Evolutionary conservation across 2,329 filamentous ascomycete genomes (phyloP), one percentile per base, ranked within the genome.

Genomic region (Trichoderma lentiforme): DNA sequence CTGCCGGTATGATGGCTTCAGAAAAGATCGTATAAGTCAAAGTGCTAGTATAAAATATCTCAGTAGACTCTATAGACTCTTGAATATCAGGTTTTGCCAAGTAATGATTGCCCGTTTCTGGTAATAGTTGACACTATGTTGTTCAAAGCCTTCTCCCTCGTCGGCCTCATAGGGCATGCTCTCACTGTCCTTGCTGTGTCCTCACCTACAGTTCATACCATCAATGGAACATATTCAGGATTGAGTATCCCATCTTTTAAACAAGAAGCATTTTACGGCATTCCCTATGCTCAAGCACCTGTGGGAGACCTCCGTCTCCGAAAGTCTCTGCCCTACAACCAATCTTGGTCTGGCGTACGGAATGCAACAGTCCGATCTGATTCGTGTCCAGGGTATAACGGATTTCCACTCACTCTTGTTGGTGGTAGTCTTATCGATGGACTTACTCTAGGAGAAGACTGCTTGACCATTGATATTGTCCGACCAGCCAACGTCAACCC

Each of bases 321-420:
- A 51, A 34, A n/a, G 3, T 64, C 62, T 51, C 62, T 64, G 18
- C 62, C 62, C 18, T 64, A 64, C 26, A 64, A 64, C 62, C 62
- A 64, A 24, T 51, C 62, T 51, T 64, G 62, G 62, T 64, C 62
- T 24, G 62, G 62, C 18, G 4, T 64, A 64, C 39, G 62, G 32
- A 64, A 64, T 51, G 62, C 62, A 32, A 64, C 62, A 51, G 62
- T 64, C 26, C 62, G 62, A 51, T 64, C 62, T 51, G 62, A 64
- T 12, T 64, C 62, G 15, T 64, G 62, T 21, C 62, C 62, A n/a
- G 62, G 62, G 0, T 64, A 51, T 32, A 64, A 64, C 11, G n/a
- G n/a, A 64, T 64, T 64, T 12, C 62, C 62, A 24, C 62, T 64
- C 9, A 2, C n/a, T 24, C 62, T 64, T 64, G 62, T 64, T 21